phyloP scores from a whole-genome alignment of 345 rosid species.

The Anastatica hierochuntica region DNA sequence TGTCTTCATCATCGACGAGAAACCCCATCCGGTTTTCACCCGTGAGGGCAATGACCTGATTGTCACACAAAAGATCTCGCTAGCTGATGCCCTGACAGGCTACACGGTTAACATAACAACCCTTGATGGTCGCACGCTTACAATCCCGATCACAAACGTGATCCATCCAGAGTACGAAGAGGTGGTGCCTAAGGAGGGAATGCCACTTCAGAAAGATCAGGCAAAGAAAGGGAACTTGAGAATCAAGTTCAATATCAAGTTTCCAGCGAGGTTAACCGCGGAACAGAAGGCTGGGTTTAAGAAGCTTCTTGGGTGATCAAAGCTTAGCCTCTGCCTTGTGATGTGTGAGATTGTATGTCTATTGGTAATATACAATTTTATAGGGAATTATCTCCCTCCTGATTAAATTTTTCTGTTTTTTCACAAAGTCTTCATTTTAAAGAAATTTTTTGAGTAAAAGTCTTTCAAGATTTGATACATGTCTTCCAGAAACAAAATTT shows the following conservation, averaged over 20 bases:
- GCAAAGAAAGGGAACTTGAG: slow-evolving; percentile 43
- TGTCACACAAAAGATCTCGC: slow-evolving; percentile 32
- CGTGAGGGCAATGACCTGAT: slow-evolving; percentile 55
- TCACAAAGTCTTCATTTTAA: neutral
- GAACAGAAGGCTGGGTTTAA: slow-evolving; percentile 50
- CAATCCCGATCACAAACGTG: slow-evolving; percentile 36
- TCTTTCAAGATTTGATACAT: slow-evolving; percentile 10
- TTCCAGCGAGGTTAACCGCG: slow-evolving; percentile 39
- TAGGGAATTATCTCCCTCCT: neutral
- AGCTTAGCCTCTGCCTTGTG: neutral
- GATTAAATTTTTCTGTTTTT: neutral
- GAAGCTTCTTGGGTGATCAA: slow-evolving; percentile 28
- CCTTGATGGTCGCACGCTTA: slow-evolving; percentile 44
- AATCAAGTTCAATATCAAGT: slow-evolving; percentile 52
- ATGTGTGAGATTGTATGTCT: neutral
- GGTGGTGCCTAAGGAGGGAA: slow-evolving; percentile 43
- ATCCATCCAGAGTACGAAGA: slow-evolving; percentile 48
- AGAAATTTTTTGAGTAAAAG: too few relatives aligned
- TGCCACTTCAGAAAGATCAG: slow-evolving; percentile 59
- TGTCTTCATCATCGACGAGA: slow-evolving; percentile 48
- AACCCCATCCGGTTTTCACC: slow-evolving; percentile 44
- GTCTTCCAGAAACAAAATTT: slow-evolving; percentile 10
- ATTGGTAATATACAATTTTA: slow-evolving; percentile 1
- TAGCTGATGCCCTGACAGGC: slow-evolving; percentile 55
- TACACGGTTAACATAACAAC: slow-evolving; percentile 39